phyloP scores from a whole-genome alignment of 345 rosid species.

The Anacardium occidentale region DNA sequence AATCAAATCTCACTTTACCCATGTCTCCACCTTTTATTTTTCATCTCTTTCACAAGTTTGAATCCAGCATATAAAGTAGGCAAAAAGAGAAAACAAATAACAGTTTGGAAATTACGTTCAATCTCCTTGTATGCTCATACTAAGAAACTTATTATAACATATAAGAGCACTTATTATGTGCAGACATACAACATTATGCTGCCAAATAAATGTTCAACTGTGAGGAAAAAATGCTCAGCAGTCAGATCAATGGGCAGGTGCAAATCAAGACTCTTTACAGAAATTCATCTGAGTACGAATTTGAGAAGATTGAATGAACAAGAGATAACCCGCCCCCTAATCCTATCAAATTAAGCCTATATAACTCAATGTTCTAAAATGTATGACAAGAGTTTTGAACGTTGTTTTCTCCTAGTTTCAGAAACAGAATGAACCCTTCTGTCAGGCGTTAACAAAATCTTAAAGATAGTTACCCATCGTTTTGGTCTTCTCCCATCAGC shows the following conservation, averaged over 20 bases:
- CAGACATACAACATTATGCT: slow-evolving; percentile 1
- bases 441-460: neutral
- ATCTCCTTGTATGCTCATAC: neutral
- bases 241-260: slow-evolving; percentile 8
- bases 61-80: no score
- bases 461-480: neutral
- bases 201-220: neutral
- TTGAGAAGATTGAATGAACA: neutral
- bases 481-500: slow-evolving; percentile 21
- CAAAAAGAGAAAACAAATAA: no score
- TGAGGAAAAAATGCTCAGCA: neutral
- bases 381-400: neutral
- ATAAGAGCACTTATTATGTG: slow-evolving; percentile 17
- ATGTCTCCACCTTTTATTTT: neutral
- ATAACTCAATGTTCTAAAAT: slow-evolving; percentile 17
- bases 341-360: slow-evolving; percentile 9
- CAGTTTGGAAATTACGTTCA: neutral
- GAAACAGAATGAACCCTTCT: neutral
- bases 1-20: neutral
- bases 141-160: neutral
- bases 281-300: neutral
- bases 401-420: slow-evolving; percentile 2
- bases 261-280: slow-evolving; percentile 12
- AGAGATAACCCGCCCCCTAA: slow-evolving; percentile 5
- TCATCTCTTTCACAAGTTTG: neutral